These are phyloP conservation scores for Lyophyllum atratum DNA, from an alignment of 768 basidiomycete species.

Conservation along the genomic window DNA sequence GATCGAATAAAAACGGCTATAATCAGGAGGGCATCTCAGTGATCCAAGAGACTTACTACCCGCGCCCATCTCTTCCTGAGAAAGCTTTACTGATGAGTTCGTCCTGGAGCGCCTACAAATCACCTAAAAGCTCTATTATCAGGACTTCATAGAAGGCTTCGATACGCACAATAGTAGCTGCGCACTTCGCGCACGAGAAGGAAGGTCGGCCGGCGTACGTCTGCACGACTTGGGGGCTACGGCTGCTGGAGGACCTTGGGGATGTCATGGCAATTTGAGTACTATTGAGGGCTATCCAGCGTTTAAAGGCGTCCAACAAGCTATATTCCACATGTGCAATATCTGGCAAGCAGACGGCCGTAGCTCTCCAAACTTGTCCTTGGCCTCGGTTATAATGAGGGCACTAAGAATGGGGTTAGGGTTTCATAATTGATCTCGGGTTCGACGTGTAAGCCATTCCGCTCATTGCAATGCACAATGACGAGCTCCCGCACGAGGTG, in stretches of 20 bases:
- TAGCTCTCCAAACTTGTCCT: constrained; percentile 2
- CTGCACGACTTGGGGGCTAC: constrained; percentile 51
- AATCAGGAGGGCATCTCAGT: background rate
- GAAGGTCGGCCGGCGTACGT: constrained; percentile 66
- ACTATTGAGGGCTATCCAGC: constrained; percentile 40
- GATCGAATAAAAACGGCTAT: background rate
- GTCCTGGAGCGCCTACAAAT: constrained; percentile 70
- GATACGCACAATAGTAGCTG: constrained; percentile 64
- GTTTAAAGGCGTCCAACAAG: constrained; percentile 13
- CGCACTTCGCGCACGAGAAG: constrained; percentile 69
- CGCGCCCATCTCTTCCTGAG: constrained; percentile 80
- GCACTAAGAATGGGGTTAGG: constrained; percentile 25
- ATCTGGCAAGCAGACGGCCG: background rate
- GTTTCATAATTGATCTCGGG: constrained; percentile 12
- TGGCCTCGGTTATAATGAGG: background rate
- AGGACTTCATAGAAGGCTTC: background rate
- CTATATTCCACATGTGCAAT: background rate
- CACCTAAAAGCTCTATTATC: background rate
- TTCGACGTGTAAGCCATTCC: constrained; percentile 5
- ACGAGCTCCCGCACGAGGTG: constrained; percentile 67
- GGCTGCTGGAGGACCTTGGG: too few species aligned
- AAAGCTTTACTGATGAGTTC: constrained; percentile 86
- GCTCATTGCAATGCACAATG: constrained; percentile 36
- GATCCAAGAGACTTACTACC: constrained; percentile 56
- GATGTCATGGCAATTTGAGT: constrained; percentile 3